These are phyloP conservation scores for Nakazawaea wyomingensis DNA, from an alignment of 805 yeast genomes.

Conservation along the genomic window DNA sequence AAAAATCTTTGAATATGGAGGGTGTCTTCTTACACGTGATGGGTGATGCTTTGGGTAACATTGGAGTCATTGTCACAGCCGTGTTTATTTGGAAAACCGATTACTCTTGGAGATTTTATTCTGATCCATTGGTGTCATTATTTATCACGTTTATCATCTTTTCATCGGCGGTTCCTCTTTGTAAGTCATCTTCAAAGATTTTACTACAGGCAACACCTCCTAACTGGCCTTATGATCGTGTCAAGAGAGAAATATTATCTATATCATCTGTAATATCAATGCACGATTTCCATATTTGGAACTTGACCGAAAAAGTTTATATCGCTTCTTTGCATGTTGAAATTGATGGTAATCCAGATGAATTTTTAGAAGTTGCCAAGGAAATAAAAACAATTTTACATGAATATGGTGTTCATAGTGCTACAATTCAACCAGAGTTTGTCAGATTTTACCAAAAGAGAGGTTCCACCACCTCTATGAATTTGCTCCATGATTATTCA, in stretches of 20 bases:
- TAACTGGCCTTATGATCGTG: conserved; percentile 69
- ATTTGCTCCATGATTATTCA: conserved; percentile 9
- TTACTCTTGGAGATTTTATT: conserved; percentile 78
- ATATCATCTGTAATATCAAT: conserved; percentile 75
- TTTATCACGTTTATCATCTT: conserved; percentile 85
- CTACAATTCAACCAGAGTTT: conserved; percentile 96
- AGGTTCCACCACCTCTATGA: conserved; percentile 21
- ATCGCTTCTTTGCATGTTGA: conserved; percentile 90
- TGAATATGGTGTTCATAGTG: conserved; percentile 82
- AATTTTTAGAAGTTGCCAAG: conserved; percentile 66
- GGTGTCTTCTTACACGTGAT: conserved; percentile 94
- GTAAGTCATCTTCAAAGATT: conserved; percentile 80
- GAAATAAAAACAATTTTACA: conserved; percentile 76
- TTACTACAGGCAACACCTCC: conserved; percentile 90
- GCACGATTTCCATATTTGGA: conserved; percentile 97
- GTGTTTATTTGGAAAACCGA: conserved; percentile 91
- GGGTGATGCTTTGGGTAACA: conserved; percentile 94
- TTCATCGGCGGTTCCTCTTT: conserved; percentile 85
- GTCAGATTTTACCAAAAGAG: conserved; percentile 26
- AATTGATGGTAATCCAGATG: conserved; percentile 56
- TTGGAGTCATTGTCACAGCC: conserved; percentile 90
- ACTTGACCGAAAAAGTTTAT: conserved; percentile 76
- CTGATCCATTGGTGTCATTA: conserved; percentile 83
- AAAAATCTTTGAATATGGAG: conserved; percentile 87
- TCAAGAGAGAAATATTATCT: conserved; percentile 60